phyloP scores from a whole-genome alignment of 257 asterid species.

The Catharanthus roseus region DNA sequence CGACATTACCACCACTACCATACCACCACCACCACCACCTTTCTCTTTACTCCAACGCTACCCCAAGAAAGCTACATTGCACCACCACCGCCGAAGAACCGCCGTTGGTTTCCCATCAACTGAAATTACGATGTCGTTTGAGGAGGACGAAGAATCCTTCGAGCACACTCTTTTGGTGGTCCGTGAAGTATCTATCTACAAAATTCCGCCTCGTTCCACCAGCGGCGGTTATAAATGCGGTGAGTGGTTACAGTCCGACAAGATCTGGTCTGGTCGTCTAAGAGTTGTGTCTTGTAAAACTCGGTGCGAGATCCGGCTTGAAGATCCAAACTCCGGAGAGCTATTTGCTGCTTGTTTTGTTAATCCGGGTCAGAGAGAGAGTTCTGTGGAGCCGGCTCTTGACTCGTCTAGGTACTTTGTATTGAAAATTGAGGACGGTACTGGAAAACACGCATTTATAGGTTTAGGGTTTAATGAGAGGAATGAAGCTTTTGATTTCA shows the following conservation, averaged over 20 bases:
- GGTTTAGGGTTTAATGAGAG: constrained; percentile 88
- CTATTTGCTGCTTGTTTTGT: constrained; percentile 95
- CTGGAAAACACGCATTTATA: constrained; percentile 82
- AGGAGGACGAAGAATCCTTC: constrained; percentile 77
- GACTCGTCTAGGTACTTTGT: constrained; percentile 94
- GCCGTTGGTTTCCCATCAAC: not conserved
- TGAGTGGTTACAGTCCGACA: constrained; percentile 96
- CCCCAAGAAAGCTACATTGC: not conserved
- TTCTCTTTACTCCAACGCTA: not conserved
- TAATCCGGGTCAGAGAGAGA: constrained; percentile 80
- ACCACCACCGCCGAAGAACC: not conserved
- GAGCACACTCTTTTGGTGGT: constrained; percentile 93
- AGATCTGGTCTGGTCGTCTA: constrained; percentile 96
- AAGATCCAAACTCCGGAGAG: constrained; percentile 86
- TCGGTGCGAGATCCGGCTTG: constrained; percentile 96
- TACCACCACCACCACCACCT: not conserved
- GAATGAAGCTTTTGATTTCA: constrained; percentile 97
- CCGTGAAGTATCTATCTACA: constrained; percentile 87
- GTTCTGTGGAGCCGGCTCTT: constrained; percentile 79
- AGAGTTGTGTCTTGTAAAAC: constrained; percentile 71
- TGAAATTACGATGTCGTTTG: constrained; percentile 54
- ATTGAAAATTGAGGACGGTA: constrained; percentile 86
- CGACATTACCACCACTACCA: too few relatives aligned
- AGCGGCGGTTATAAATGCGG: constrained; percentile 99
- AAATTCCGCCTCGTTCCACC: constrained; percentile 94